Conservation (phyloP, 345 rosid genomes). For the Reutealis trisperma region DNA sequence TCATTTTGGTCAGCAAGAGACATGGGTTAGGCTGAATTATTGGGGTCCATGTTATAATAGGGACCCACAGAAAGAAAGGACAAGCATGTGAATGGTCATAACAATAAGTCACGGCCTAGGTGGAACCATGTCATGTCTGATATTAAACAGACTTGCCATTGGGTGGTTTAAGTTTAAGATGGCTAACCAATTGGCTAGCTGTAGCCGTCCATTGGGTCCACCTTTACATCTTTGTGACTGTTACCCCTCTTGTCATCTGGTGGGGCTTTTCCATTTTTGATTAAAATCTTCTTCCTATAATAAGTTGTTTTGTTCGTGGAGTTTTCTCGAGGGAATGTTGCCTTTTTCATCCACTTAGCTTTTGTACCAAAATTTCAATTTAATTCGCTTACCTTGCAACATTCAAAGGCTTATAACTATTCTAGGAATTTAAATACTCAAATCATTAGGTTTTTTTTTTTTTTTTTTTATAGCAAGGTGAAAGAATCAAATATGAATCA, state of each 20-base stretch:
- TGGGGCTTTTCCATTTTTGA: neutral
- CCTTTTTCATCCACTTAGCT: neutral
- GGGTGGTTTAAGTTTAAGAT: neutral
- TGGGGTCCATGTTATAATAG: neutral
- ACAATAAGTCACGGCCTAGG: neutral
- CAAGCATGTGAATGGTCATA: neutral
- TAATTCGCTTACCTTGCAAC: no score
- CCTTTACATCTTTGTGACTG: neutral
- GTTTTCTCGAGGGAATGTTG: no score
- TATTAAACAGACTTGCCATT: neutral
- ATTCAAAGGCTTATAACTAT: no score
- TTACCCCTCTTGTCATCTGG: neutral
- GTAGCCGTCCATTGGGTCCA: neutral
- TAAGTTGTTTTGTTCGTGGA: no score
- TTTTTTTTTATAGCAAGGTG: no score
- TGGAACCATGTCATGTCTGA: slow-evolving; percentile 13
- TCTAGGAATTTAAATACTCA: no score
- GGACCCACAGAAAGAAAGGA: neutral
- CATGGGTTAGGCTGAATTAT: neutral
- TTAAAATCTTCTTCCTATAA: no score
- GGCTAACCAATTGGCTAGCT: neutral
- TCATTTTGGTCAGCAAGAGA: no score
- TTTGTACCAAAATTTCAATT: neutral
- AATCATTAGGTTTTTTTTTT: no score
- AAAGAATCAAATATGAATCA: no score